A percentile compares a stretch with the other conserved stretches of the same genome.
These are phyloP conservation scores for Aeschynomene evenia DNA, from an alignment of 306 rosid genomes.

Conservation along the genomic window DNA sequence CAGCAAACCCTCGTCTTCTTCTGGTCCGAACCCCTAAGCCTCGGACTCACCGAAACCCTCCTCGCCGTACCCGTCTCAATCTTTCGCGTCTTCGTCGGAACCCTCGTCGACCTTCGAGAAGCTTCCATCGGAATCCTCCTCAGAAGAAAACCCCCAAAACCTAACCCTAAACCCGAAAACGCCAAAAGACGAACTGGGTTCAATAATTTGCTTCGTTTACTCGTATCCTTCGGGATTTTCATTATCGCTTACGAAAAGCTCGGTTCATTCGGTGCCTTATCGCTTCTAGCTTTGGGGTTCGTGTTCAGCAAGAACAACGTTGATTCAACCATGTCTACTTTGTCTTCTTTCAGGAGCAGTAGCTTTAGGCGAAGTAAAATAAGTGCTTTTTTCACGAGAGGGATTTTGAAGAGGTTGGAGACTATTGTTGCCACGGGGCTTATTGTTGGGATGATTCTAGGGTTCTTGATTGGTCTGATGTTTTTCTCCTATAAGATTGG, in stretches of 20 bases:
- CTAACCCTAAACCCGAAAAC: background rate
- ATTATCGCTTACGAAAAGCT: constrained; percentile 65
- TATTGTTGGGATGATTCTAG: constrained; percentile 76
- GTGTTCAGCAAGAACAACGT: constrained; percentile 64
- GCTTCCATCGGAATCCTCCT: constrained; percentile 42
- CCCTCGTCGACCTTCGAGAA: constrained; percentile 76
- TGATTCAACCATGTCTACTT: constrained; percentile 76
- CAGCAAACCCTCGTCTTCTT: constrained; percentile 70
- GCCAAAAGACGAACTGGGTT: constrained; percentile 52
- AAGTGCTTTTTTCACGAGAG: constrained; percentile 68
- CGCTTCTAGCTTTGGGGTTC: constrained; percentile 61
- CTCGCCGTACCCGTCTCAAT: constrained; percentile 75
- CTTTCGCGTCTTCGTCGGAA: constrained; percentile 66
- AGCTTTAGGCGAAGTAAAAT: constrained; percentile 68
- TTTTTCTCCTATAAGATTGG: constrained; percentile 95
- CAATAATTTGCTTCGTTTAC: constrained; percentile 70
- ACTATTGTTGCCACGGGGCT: constrained; percentile 78
- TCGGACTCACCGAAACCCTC: constrained; percentile 85
- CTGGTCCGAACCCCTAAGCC: constrained; percentile 69
- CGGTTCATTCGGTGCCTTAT: constrained; percentile 63
- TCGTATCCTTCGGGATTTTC: constrained; percentile 74
- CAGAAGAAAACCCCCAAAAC: constrained; percentile 51
- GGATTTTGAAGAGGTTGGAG: constrained; percentile 62
- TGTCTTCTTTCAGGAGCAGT: constrained; percentile 60
- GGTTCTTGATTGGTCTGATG: constrained; percentile 62